Base-by-base conservation (phyloP, 495 filamentous ascomycete genomes). In the Neurospora terricola region DNA sequence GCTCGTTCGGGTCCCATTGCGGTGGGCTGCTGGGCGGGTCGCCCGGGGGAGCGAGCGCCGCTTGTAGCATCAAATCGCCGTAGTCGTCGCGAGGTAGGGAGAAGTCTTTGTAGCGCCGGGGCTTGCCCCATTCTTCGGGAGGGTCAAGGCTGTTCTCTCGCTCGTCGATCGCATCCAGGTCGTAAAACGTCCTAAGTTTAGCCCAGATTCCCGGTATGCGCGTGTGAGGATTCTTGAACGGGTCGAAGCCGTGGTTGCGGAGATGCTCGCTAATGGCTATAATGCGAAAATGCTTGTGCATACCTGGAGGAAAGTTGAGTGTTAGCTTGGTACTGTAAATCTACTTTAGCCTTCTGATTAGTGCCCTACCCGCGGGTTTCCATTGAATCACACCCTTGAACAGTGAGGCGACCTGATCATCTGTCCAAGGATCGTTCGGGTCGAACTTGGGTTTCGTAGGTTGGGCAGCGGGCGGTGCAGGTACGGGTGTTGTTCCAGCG, bases 281-380 rank as follows among this genome's bases (percentile, higher is more conserved):
- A 85, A 98, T 95, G 30, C 93, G 93, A 80, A 99, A 98, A 82
- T 98, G 94, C 82, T 96, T 98, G 84, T 99, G 95, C 85, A 99
- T 91, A 69, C 95, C 95, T 97, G 72, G 16, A 40, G 18, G 12
- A 38, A 62, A 14, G 34, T 73, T 34, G 70, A 73, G 74, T 70
- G 74, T 76, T 59, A 69, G 74, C 69, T 68, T 62, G 18, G 12
- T n/a, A 38, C 70, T 27, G 54, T 23, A 10, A 69, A 23, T 5
- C 3, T 43, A 43, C 18, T 21, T 16, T 39, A 36, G 68, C n/a
- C 12, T 21, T 71, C 59, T 34, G 36, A 38, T 18, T 43, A 36
- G 43, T 34, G 66, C 74, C 85, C 86, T 79, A 94, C 95, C 96
- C 74, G 94, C 94, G 48, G 96, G 96, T 79, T 99, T 99, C 90